phyloP scores from a whole-genome alignment of 2,329 filamentous ascomycete genomes.

The Sporothrix inflata region DNA sequence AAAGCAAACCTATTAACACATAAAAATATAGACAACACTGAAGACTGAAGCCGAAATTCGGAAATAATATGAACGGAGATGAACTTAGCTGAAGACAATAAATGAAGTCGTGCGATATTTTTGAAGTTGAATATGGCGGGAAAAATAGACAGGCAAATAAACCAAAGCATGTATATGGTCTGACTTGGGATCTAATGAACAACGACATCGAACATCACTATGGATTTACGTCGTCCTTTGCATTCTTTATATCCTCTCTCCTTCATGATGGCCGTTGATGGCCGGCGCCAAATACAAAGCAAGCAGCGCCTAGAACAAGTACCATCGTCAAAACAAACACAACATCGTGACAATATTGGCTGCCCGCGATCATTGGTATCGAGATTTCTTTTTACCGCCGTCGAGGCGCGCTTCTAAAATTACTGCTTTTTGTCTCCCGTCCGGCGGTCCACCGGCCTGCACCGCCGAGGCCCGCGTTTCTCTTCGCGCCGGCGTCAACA shows the following conservation, averaged over 20 bases:
- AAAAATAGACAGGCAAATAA: no score
- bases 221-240: no score
- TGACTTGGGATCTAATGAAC: neutral
- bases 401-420: conserved; percentile 4
- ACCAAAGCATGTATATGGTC: no score
- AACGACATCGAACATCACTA: neutral
- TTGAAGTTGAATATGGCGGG: neutral
- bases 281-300: neutral
- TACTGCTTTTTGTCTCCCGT: neutral
- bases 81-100: neutral
- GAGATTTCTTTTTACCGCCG: conserved; percentile 9
- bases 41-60: neutral
- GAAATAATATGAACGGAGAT: neutral
- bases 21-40: neutral
- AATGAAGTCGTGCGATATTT: neutral
- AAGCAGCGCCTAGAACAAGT: neutral
- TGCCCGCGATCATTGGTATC: neutral
- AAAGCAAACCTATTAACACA: neutral
- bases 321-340: neutral
- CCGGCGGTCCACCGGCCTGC: neutral
- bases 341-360: conserved; percentile 15
- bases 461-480: conserved; percentile 7
- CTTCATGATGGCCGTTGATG: neutral
- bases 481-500: conserved; percentile 19
- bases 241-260: conserved; percentile 4